Conservation (phyloP, 805 yeast species). For the Alloascoidea africana region DNA sequence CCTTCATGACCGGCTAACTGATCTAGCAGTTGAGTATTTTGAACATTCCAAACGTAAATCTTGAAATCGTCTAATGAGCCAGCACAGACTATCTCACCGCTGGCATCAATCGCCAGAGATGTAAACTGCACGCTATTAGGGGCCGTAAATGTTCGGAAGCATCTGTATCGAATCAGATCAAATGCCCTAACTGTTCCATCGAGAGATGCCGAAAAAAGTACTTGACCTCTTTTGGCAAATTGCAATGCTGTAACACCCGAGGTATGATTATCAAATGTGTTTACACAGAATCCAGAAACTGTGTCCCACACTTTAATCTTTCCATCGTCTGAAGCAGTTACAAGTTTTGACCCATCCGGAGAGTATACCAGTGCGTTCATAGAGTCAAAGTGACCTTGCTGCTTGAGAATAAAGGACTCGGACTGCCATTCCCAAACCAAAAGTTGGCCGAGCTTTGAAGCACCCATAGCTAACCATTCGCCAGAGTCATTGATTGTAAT, state of each 20-base stretch:
- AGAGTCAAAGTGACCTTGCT: constrained; percentile 94
- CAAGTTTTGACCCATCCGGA: constrained; percentile 86
- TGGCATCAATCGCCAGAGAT: constrained; percentile 86
- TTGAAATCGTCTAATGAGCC: constrained; percentile 84
- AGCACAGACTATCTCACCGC: constrained; percentile 94
- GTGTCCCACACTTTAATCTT: constrained; percentile 95
- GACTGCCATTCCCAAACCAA: constrained; percentile 98
- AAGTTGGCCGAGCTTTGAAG: constrained; percentile 79
- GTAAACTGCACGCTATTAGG: constrained; percentile 78
- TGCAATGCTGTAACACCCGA: constrained; percentile 79
- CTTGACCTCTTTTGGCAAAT: constrained; percentile 84
- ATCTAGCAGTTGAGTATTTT: constrained; percentile 84
- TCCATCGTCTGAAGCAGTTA: constrained; percentile 94
- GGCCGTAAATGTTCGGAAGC: constrained; percentile 89
- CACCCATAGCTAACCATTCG: constrained; percentile 96
- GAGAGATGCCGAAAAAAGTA: constrained; percentile 76
- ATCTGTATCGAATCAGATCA: constrained; percentile 87
- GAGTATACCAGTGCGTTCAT: constrained; percentile 75
- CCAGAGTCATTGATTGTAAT: constrained; percentile 72
- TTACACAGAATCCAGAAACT: constrained; percentile 79
- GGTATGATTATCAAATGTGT: constrained; percentile 82
- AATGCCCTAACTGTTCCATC: constrained; percentile 98
- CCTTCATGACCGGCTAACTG: constrained; percentile 89
- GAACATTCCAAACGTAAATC: constrained; percentile 94
- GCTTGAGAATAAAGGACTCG: constrained; percentile 86